Evolutionary conservation across 1,284 basidiomycete species (phyloP).

Genomic region (Exsudoporus floridanus): DNA sequence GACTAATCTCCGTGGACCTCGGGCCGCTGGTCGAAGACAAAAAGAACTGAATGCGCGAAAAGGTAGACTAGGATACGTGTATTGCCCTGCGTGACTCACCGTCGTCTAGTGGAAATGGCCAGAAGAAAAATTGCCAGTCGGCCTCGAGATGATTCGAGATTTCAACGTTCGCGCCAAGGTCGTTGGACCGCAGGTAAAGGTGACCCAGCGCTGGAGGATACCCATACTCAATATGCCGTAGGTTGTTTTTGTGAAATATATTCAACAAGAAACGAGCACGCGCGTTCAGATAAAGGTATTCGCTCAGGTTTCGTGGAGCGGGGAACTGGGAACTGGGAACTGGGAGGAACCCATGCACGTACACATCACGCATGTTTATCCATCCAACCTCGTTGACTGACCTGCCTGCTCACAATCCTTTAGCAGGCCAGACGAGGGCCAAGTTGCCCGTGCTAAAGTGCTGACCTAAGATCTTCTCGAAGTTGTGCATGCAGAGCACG

Average conservation of each 20-base stretch:
- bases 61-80: slow-evolving; percentile 38
- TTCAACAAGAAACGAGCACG: slow-evolving; percentile 94
- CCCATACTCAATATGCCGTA: slow-evolving; percentile 4
- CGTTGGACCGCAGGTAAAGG: slow-evolving; percentile 84
- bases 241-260: slow-evolving; percentile 98
- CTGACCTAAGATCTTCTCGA: slow-evolving; percentile 87
- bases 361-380: slow-evolving; percentile 75
- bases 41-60: slow-evolving; percentile 61
- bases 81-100: slow-evolving; percentile 1
- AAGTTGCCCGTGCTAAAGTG: slow-evolving; percentile 84
- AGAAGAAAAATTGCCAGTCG: slow-evolving; percentile 88
- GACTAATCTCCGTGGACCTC: slow-evolving; percentile 84
- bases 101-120: slow-evolving; percentile 83
- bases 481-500: slow-evolving; percentile 83
- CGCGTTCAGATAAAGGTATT: slow-evolving; percentile 97
- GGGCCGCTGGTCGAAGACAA: slow-evolving; percentile 88
- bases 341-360: slow-evolving; percentile 93
- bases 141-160: slow-evolving; percentile 87
- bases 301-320: slow-evolving; percentile 96
- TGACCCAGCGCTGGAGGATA: not conserved
- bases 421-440: slow-evolving; percentile 86
- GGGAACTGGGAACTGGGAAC: slow-evolving; percentile 90
- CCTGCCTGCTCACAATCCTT: slow-evolving; percentile 2
- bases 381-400: not conserved
- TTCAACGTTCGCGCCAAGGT: slow-evolving; percentile 98